Base-by-base conservation (phyloP, 202 grass and related monocot genomes). In the Zoysia matrella region DNA sequence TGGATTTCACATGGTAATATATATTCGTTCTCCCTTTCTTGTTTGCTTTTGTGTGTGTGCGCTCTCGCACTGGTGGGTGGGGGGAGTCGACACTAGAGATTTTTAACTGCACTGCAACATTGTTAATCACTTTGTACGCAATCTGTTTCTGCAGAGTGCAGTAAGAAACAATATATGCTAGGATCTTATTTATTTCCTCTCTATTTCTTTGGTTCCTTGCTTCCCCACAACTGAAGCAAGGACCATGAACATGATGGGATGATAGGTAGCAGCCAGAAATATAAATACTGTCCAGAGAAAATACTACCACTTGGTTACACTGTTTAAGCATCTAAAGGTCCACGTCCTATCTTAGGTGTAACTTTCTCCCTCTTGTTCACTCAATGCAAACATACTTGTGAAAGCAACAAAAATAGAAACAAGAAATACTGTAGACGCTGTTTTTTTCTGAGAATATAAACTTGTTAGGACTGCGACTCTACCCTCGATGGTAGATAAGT, bases 91-190 rank as follows among this genome's bases (percentile, higher is more conserved):
- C 22, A 22, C 22, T 22, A 22, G 22, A 0, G 22, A 22, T 22
- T n/a, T n/a, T 22, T 22, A 71, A 73, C 63, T 41, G 18, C 80
- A 53, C 41, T 1, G 22, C 22, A 22, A 22, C 36, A 43, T 41
- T 69, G 15, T 16, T 48, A 60, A 10, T 84, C 44, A 75, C 80
- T 70, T 36, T 76, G 47, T 65, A 44, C 16, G 48, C 45, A 40
- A 80, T 75, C 80, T 84, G 40, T 14, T 48, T n/a, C 64, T 65
- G n/a, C 4, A 30, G 3, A 78, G 5, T 78, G 46, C 13, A 54
- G 46, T 68, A 83, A 65, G n/a, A 52, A 65, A 15, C 61, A 88
- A 36, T 62, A 73, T 53, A 22, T 22, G 22, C 22, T 42, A 18
- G 70, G 46, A 2, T 47, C 50, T 47, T 45, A 60, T 7, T 30